Base-by-base conservation (phyloP, 805 yeast species). In the Metschnikowia lunata region DNA sequence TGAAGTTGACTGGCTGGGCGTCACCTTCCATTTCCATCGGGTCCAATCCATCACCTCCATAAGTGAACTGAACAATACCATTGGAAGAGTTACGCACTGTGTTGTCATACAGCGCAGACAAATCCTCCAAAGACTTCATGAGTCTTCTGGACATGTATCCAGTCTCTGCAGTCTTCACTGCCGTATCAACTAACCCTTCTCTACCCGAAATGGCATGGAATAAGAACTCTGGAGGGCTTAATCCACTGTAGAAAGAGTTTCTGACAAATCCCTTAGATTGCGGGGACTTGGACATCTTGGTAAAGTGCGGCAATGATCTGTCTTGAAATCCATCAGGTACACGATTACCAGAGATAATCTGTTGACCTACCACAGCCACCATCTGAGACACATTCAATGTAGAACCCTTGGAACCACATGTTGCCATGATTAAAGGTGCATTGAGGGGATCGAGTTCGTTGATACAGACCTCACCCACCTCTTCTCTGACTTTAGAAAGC, bases 141-240 rank as follows among this genome's bases (percentile, higher is more conserved):
- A 91, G 76, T 66, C 99, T 83, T 68, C 99, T 86, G 23, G 98
- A 91, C 95, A 91, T 91, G 69, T 90, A 90, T 62, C 98, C 98
- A 5, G 99, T 91, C 64, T 91, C 98, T 2, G 99, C 98, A 34
- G 99, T 93, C 67, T 93, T 93, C 39, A 93, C 99, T 12, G 99
- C 99, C 43, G 99, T 93, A 78, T 93, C 99, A 64, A 93, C 95
- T 63, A 93, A 76, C 76, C 99, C 99, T 74, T 93, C 99, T 79
- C 99, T 88, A 75, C 99, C 99, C 62, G 99, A 98, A 97, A 93
- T 93, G 42, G 98, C 97, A 66, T 93, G 99, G 84, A 93, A 93
- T 66, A 93, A 90, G 67, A 93, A 93, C 67, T 93, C 99, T 67
- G 93, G 98, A 30, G 99, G 99, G 6, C 99, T 90, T 60, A 93